Evolutionary conservation across 257 asterid species (phyloP).

Genomic region (Striga asiatica): DNA sequence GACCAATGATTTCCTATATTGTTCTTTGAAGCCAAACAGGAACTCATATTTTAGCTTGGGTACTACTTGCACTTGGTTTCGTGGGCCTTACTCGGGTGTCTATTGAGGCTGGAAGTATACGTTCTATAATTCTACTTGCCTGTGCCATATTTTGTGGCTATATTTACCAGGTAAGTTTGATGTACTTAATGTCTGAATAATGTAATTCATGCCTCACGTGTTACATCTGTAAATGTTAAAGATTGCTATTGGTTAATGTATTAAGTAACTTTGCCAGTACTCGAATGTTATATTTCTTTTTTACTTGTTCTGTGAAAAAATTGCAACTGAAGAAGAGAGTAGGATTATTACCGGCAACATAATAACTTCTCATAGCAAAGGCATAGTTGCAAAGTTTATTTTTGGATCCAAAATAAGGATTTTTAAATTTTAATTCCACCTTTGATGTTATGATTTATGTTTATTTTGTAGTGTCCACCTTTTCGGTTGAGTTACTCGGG

Average conservation of each 20-base stretch:
- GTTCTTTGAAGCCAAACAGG: constrained; percentile 60
- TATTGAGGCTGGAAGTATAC: constrained; percentile 47
- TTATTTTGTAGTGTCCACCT: constrained; percentile 68
- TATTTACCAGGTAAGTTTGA: constrained; percentile 56
- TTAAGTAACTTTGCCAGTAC: too few relatives aligned
- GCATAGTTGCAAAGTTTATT: too few relatives aligned
- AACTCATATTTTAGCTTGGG: constrained; percentile 46
- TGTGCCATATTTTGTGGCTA: constrained; percentile 68
- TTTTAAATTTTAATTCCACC: too few relatives aligned
- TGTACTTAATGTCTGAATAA: background rate
- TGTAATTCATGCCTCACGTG: background rate
- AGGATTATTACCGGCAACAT: too few relatives aligned
- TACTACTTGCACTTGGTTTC: constrained; percentile 60
- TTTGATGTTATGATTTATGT: background rate
- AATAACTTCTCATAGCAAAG: too few relatives aligned
- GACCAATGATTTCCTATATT: constrained; percentile 13
- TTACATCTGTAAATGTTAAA: too few relatives aligned
- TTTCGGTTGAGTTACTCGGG: constrained; percentile 84
- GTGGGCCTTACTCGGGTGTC: constrained; percentile 58
- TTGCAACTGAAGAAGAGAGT: too few relatives aligned
- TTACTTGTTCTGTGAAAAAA: too few relatives aligned
- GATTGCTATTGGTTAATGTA: too few relatives aligned
- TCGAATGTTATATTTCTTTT: too few relatives aligned
- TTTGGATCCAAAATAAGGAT: too few relatives aligned
- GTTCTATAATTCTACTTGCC: constrained; percentile 43